Base-by-base conservation (phyloP, 2,329 filamentous ascomycete species). In the Chaetomium olivaceum region DNA sequence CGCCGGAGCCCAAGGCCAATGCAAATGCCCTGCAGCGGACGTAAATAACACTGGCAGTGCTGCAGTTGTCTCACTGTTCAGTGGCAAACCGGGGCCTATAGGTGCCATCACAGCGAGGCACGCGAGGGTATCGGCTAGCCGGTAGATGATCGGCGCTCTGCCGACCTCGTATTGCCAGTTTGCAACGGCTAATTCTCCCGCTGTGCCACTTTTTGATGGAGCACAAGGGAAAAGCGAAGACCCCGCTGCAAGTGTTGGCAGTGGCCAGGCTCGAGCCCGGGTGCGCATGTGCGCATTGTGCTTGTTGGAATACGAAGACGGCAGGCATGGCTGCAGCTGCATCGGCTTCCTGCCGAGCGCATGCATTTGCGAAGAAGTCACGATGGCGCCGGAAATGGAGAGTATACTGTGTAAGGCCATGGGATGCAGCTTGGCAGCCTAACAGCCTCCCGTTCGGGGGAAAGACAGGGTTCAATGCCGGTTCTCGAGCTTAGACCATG, bases 91-190 rank as follows among this genome's bases (percentile, higher is more conserved):
- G 50, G 23, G 21, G 25, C 25, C 25, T 16, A 29, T 54, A 19
- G 23, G 25, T 27, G 25, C 25, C 51, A 31, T 54, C 25, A 19
- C 51, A 54, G 25, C 51, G 27, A 23, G 46, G 3, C 27, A 29
- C 27, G 27, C 27, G 27, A 29, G 27, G 27, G 27, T n/a, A 48
- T 48, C 25, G 16, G 51, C 31, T 36, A 9, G 19, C n/a, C 31
- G 23, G 33, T 51, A 52, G 21, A 56, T 60, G 62, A 61, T 65
- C 58, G 63, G 62, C 62, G 46, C 56, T 50, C 21, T 50, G 31
- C 21, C 27, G 52, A 56, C 39, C 63, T 65, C 58, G 63, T 65
- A 65, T 65, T 64, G 57, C 57, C 39, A 58, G 39, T 51, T 61
- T 60, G 57, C 57, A 50, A 58, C 51, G 58, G 62, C 8, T 43